Base-by-base conservation (phyloP, 2,329 filamentous ascomycete species). In the Botrytis galanthina region DNA sequence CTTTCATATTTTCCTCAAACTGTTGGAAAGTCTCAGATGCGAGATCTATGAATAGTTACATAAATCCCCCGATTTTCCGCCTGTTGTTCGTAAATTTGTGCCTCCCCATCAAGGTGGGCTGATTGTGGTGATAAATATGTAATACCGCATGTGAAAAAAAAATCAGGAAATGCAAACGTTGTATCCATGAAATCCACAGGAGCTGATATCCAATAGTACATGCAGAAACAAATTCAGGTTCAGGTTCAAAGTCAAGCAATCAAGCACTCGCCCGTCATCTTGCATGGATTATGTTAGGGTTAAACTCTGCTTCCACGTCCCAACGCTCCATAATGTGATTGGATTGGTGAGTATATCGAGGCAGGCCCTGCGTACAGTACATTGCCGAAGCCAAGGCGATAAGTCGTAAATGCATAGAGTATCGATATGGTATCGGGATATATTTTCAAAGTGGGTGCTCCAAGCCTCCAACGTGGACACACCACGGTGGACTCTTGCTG, bases 211-310 rank as follows among this genome's bases (percentile, higher is more conserved):
- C 46, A 39, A 12, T 68, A n/a, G 37, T 46, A 66, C 20, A 22
- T n/a, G 22, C 26, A 44, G 61, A 12, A 63, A 63, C 10, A 20
- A 42, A 20, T 29, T 44, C 14, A 29, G 51, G n/a, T 29, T 39
- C 14, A n/a, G 39, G 60, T 42, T 62, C 37, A 44, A 51, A 32
- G 35, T 51, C 64, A 67, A 37, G 44, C 63, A 67, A 51, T 42
- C 64, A 54, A 54, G 46, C 64, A 68, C 64, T 68, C 48, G 48
- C 66, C 64, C 48, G 26, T 57, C 66, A 67, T 67, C 32, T 35
- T 68, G 66, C 48, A 68, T 68, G 35, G 16, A 32, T 57, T 54
- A 37, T 14, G 48, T 51, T n/a, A n/a, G 48, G 32, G 35, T 22
- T 63, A 32, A 44, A 20, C 26, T 63, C 37, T 37, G 63, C 44